Evolutionary conservation across 1,284 basidiomycete genomes (phyloP).

Genomic region (Naganishia albida): DNA sequence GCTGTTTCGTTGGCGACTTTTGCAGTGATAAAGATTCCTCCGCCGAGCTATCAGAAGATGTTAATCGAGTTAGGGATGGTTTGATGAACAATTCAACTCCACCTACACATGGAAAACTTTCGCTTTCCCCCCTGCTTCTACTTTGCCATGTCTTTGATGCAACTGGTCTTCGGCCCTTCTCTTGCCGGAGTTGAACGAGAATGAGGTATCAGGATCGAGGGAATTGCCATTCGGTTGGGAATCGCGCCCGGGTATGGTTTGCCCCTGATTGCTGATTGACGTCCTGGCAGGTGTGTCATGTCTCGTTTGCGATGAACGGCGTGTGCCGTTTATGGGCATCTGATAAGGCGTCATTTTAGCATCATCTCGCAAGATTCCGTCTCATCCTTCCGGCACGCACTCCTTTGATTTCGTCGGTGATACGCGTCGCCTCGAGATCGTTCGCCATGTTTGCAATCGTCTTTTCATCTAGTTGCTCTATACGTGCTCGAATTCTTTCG

Average conservation of each 20-base stretch:
- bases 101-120: conserved; percentile 25
- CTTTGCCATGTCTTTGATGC: conserved; percentile 20
- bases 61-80: background rate
- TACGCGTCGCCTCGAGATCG: conserved; percentile 15
- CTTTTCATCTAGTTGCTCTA: conserved; percentile 16
- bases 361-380: no score
- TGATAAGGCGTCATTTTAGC: background rate
- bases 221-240: background rate
- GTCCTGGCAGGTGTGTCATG: background rate
- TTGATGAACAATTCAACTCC: background rate
- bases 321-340: background rate
- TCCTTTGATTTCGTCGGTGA: conserved; percentile 7
- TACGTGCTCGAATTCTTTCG: conserved; percentile 12
- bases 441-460: conserved; percentile 20
- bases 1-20: conserved; percentile 15
- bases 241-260: background rate
- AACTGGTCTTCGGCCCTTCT: conserved; percentile 21
- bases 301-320: background rate
- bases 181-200: conserved; percentile 8
- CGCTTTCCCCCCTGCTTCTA: conserved; percentile 18
- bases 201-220: conserved; percentile 1
- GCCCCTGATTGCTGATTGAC: background rate
- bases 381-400: background rate
- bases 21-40: conserved; percentile 24
- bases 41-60: background rate